Conservation (phyloP, 2,329 filamentous ascomycete genomes). For the Exutisphaerella laricina region DNA sequence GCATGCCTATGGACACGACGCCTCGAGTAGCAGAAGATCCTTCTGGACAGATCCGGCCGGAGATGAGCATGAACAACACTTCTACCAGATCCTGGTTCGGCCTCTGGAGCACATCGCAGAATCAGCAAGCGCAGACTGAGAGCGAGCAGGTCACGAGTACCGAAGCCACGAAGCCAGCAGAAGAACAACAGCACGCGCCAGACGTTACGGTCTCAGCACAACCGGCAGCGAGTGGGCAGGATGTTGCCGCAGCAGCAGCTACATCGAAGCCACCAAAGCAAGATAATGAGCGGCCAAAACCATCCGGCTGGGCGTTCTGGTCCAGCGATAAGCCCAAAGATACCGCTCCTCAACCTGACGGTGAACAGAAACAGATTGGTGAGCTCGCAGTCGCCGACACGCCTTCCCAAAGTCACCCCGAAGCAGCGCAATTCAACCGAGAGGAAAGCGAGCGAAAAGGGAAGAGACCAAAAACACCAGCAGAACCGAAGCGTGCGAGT, state of each 20-base stretch:
- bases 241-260: conserved; percentile 3
- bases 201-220: conserved; percentile 14
- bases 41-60: conserved; percentile 16
- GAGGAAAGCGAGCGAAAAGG: conserved; percentile 23
- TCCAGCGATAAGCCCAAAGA: conserved; percentile 53
- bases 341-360: conserved; percentile 48
- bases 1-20: not conserved
- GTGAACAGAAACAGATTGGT: conserved; percentile 51
- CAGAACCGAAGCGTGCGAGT: conserved; percentile 17
- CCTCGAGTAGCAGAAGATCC: conserved; percentile 2
- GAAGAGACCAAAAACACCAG: conserved; percentile 2
- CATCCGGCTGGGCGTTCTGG: conserved; percentile 77
- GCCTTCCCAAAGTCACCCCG: conserved; percentile 46
- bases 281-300: conserved; percentile 31
- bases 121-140: conserved; percentile 31
- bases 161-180: conserved; percentile 16
- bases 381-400: conserved; percentile 48
- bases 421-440: conserved; percentile 49
- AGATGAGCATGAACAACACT: conserved; percentile 20
- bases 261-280: conserved; percentile 3
- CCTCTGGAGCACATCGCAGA: conserved; percentile 45
- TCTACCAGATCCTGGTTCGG: conserved; percentile 44
- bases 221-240: conserved; percentile 7
- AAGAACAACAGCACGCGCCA: conserved; percentile 17
- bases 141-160: conserved; percentile 19